Base-by-base conservation (phyloP, 2,329 filamentous ascomycete genomes). In the Knoxdaviesia capensis region DNA sequence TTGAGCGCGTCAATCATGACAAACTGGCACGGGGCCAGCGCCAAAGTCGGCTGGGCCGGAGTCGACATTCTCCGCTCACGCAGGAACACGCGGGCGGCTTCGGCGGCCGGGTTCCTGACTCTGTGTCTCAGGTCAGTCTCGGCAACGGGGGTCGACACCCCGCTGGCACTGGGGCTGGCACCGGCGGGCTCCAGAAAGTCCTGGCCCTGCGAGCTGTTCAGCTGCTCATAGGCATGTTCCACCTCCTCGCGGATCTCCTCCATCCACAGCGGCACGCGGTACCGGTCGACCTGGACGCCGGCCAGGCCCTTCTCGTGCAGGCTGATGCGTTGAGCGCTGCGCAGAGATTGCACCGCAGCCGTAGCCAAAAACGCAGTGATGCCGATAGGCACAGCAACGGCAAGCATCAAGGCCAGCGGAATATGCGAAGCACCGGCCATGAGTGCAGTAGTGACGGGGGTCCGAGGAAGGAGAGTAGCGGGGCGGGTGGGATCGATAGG, bases 1-100 rank as follows among this genome's bases (percentile, higher is more conserved):
- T 96, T 76, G 40, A 96, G 63, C 7, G 75, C 72, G 31, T 80
- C 68, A 47, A 94, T 81, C 73, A 94, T 94, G 40, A 71, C 68
- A 54, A 94, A 93, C 59, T 96, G 88, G 39, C 76, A 72, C 5
- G 77, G 67, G 0, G 82, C 77, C 42, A 96, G 62, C 1, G 86
- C 86, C 42, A 96, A 65, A 0, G 77, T 85, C 1, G 81, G 82
- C 48, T 72, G 69, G 4, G 68, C 60, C 1, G 63, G 56, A 2
- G 55, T 52, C 28, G 62, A 64, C 49, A 57, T 56, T 41, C 61
- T 56, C 34, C 62, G 52, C 49, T 66, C 62, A 37, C 50, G 58
- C 40, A 50, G 56, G 44, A 70, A 58, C 11, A 63, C 48, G 8
- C 55, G 56, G 30, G 62, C 53, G 39, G 67, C 63, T 44, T 63